These are phyloP conservation scores for Staphylotrichum tortipilum DNA, from an alignment of 495 filamentous ascomycete genomes.

Conservation along the genomic window DNA sequence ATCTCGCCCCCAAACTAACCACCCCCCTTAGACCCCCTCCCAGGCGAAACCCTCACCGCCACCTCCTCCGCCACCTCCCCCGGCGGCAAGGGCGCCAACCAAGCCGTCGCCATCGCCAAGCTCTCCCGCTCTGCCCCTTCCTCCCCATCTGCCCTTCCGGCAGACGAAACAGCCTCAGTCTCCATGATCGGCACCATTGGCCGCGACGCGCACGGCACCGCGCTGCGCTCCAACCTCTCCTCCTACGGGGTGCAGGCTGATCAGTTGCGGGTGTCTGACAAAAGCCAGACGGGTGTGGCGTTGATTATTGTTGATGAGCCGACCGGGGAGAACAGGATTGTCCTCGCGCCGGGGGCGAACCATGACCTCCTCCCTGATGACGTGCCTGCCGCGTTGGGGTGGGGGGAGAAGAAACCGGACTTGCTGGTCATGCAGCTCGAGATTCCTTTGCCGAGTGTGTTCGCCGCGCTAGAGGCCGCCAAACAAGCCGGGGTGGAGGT, in stretches of 20 bases:
- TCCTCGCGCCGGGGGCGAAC: conserved; percentile 77
- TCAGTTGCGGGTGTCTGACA: conserved; percentile 42
- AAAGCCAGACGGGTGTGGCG: conserved; percentile 62
- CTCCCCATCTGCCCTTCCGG: conserved; percentile 11
- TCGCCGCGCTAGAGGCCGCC: conserved; percentile 53
- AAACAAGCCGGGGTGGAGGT: conserved; percentile 45
- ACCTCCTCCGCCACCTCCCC: conserved; percentile 66
- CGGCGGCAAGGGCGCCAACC: conserved; percentile 94
- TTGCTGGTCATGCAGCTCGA: conserved; percentile 84
- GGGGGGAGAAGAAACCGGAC: conserved; percentile 31
- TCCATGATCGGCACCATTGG: conserved; percentile 83
- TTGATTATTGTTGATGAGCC: conserved; percentile 73
- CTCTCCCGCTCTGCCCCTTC: conserved; percentile 28
- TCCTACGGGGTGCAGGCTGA: conserved; percentile 58
- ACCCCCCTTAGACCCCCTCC: conserved; percentile 48
- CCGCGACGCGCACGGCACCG: conserved; percentile 51
- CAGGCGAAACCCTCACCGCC: conserved; percentile 85
- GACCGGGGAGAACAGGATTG: conserved; percentile 78
- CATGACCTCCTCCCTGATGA: conserved; percentile 27
- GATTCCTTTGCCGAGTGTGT: conserved; percentile 63
- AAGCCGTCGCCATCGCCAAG: conserved; percentile 68
- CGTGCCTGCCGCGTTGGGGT: too few species aligned
- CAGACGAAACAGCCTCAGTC: conserved; percentile 44
- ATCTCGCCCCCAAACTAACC: too few species aligned
- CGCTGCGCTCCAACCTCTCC: conserved; percentile 43